A percentile compares a stretch with the other conserved stretches of the same genome.
Conservation (phyloP, 2,329 filamentous ascomycete genomes). For the Aspergillus intermedius region DNA sequence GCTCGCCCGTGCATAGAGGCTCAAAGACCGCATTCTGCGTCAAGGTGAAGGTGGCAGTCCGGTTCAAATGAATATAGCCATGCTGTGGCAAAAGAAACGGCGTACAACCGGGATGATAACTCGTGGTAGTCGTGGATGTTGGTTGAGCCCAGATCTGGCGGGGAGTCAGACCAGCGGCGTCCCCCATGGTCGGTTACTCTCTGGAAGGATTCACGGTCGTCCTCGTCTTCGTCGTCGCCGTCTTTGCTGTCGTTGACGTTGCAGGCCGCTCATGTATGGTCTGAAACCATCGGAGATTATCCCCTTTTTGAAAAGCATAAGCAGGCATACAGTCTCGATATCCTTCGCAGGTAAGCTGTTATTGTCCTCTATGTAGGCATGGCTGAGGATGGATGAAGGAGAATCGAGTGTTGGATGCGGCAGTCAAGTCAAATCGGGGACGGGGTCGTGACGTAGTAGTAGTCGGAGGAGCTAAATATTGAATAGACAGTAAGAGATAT, state of each 20-base stretch:
- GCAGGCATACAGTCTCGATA: background rate
- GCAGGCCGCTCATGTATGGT: background rate
- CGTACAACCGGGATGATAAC: conserved; percentile 48
- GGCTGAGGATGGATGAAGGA: background rate
- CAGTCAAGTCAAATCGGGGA: background rate
- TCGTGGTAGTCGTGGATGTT: conserved; percentile 30
- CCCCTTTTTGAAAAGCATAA: background rate
- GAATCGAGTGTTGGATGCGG: background rate
- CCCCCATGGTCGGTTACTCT: conserved; percentile 25
- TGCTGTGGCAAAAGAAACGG: conserved; percentile 56
- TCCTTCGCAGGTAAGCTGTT: background rate
- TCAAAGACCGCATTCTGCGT: conserved; percentile 45
- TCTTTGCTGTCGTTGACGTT: background rate
- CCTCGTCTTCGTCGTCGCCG: background rate
- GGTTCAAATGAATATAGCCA: conserved; percentile 41
- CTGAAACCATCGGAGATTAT: conserved; percentile 5
- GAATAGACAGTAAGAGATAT: conserved; percentile 3
- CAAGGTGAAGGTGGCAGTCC: conserved; percentile 39
- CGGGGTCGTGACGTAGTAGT: background rate
- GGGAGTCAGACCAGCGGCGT: conserved; percentile 27
- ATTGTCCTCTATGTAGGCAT: background rate
- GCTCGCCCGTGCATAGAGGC: conserved; percentile 42
- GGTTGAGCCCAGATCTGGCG: conserved; percentile 38
- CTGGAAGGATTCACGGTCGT: conserved; percentile 6
- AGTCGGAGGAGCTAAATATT: background rate